phyloP scores from a whole-genome alignment of 208 protist genomes.

The Wallacemonas sp. region DNA sequence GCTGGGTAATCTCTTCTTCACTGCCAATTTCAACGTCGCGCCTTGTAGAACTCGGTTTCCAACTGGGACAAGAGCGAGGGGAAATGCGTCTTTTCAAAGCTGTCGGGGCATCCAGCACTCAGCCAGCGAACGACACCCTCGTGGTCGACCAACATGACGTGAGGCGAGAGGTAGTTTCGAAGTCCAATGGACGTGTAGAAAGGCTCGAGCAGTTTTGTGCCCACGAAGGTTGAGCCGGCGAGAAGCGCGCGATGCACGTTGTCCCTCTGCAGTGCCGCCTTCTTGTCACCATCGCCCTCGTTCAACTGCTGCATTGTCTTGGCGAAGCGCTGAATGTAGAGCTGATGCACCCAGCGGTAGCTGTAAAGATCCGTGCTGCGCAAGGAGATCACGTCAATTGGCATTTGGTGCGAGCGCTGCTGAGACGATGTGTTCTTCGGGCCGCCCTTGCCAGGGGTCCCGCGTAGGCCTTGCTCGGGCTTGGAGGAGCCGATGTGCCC shows the following conservation, averaged over 20 bases:
- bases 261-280: constrained; percentile 15
- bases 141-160: constrained; percentile 84
- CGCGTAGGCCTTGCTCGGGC: constrained; percentile 4
- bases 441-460: not conserved
- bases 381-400: constrained; percentile 82
- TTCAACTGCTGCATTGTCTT: constrained; percentile 42
- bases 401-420: constrained; percentile 27
- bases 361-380: constrained; percentile 83
- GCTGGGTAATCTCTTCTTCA: constrained; percentile 14
- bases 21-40: constrained; percentile 1
- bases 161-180: constrained; percentile 83
- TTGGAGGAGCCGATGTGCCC: constrained; percentile 29
- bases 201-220: constrained; percentile 64
- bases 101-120: constrained; percentile 81
- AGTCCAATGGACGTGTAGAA: constrained; percentile 71
- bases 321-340: constrained; percentile 77
- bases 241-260: constrained; percentile 33
- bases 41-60: constrained; percentile 70
- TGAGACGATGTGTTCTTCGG: not conserved
- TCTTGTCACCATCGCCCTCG: constrained; percentile 12
- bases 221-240: constrained; percentile 80
- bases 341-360: constrained; percentile 74
- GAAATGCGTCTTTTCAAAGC: constrained; percentile 64
- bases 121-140: constrained; percentile 82
- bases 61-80: constrained; percentile 68